phyloP scores from a whole-genome alignment of 2,329 filamentous ascomycete genomes.

The Arthrobotrys sinensis region DNA sequence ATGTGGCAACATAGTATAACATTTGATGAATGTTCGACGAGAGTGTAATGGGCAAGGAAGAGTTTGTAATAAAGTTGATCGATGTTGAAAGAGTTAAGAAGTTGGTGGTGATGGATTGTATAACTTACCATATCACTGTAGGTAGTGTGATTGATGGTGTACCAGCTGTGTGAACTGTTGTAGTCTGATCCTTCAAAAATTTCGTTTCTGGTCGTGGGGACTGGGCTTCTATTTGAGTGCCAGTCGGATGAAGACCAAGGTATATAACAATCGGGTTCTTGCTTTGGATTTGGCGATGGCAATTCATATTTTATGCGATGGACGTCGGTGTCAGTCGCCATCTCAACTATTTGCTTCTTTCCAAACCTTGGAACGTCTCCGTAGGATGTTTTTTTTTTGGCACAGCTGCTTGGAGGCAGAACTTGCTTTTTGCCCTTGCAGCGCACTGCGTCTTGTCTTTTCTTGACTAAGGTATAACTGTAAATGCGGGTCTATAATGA shows the following conservation, averaged over 20 bases:
- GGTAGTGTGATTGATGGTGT: constrained; percentile 44
- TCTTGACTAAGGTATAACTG: constrained; percentile 35
- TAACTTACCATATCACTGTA: constrained; percentile 61
- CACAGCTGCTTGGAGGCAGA: constrained; percentile 35
- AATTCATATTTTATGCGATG: constrained; percentile 34
- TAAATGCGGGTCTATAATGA: constrained; percentile 34
- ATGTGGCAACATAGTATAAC: constrained; percentile 33
- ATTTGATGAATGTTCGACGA: background rate
- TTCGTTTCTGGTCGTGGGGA: constrained; percentile 42
- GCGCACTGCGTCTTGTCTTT: constrained; percentile 26
- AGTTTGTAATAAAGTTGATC: constrained; percentile 11
- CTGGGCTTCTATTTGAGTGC: constrained; percentile 59
- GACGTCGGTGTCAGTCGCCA: constrained; percentile 38
- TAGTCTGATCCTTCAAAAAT: constrained; percentile 52
- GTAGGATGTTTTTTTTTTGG: constrained; percentile 36
- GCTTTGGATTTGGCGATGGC: constrained; percentile 47
- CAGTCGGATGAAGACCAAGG: constrained; percentile 53
- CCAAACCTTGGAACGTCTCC: constrained; percentile 18
- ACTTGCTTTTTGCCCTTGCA: constrained; percentile 53
- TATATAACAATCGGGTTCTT: constrained; percentile 44
- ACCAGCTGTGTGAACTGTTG: constrained; percentile 53
- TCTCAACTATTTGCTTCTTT: constrained; percentile 48
- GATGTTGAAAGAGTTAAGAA: constrained; percentile 40
- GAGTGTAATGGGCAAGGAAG: background rate
- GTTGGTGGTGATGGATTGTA: constrained; percentile 30